Base-by-base conservation (phyloP, 2,329 filamentous ascomycete species). In the Hymenoscyphus salicellus region DNA sequence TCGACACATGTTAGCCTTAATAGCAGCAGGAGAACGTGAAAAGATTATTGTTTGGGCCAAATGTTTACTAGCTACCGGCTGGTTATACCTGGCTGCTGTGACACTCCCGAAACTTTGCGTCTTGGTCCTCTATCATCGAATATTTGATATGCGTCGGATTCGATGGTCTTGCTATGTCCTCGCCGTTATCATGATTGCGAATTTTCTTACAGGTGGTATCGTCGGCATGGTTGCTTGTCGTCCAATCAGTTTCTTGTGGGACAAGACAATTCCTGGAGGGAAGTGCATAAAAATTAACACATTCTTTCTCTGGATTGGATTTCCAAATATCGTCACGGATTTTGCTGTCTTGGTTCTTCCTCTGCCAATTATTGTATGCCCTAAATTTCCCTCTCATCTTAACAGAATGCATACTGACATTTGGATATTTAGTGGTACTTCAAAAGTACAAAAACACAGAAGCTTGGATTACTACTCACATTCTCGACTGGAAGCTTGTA, bases 261-360 rank as follows among this genome's bases (percentile, higher is more conserved):
- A 43, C 16, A 26, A 32, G 14, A 38, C 8, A 4, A 46, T 46
- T 5, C 28, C 26, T 16, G 57, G 32, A 33, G 43, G 41, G 5
- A 41, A 36, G n/a, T 55, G 43, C 26, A 36, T 60, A 46, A 26
- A 63, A 16, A 17, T 55, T 11, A 55, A 41, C 7, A 30, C 30
- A 1, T 60, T 63, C 14, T 60, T 55, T 23, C 28, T 49, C 10
- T 63, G 62, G 62, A 36, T 55, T 23, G 36, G 43, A n/a, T 36
- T 60, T 8, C 56, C 57, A 23, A 60, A 55, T 26, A 63, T 63
- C 14, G 20, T 60, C 33, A 63, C 62, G 36, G 62, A 64, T 61
- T 36, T 61, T 23, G 49, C 36, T 3, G 52, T 64, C 33, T 38
- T 64, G 8, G n/a, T 64, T 28, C 58, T 64, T 26, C 62, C 58